phyloP scores from a whole-genome alignment of 768 basidiomycete species.

The Tricholoma flavovirens region DNA sequence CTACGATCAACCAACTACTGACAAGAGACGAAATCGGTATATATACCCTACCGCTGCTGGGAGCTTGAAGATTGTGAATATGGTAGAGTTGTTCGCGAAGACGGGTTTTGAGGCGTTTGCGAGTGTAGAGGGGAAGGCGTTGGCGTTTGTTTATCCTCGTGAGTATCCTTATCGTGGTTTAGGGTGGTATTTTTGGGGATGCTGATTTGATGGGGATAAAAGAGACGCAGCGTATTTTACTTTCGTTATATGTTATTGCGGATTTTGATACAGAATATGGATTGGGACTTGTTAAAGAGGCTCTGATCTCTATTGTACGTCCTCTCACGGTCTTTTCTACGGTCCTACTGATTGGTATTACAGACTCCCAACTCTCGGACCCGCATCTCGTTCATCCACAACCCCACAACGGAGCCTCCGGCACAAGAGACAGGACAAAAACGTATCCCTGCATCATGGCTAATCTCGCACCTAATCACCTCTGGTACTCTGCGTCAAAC shows the following conservation, averaged over 20 bases:
- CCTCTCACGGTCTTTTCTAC: background rate
- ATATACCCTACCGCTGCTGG: constrained; percentile 54
- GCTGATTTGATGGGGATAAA: constrained; percentile 13
- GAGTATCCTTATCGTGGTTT: constrained; percentile 12
- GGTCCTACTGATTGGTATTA: background rate
- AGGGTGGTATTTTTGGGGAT: background rate
- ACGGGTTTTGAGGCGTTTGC: constrained; percentile 36
- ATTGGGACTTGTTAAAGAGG: constrained; percentile 52
- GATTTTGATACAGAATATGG: constrained; percentile 70
- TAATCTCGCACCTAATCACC: constrained; percentile 47
- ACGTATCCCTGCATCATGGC: constrained; percentile 32
- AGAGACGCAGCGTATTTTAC: constrained; percentile 28
- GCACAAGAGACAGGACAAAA: constrained; percentile 7
- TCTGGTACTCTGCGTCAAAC: constrained; percentile 32
- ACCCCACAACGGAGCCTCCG: constrained; percentile 35
- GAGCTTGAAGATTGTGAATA: constrained; percentile 45
- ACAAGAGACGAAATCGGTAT: constrained; percentile 65
- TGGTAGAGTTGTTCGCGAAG: constrained; percentile 47
- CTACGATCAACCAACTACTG: constrained; percentile 79
- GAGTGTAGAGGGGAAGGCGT: constrained; percentile 5
- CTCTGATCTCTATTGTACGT: constrained; percentile 60
- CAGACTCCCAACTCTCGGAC: constrained; percentile 42
- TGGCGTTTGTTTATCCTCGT: constrained; percentile 64
- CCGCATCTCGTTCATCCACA: constrained; percentile 76
- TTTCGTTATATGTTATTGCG: constrained; percentile 63